Base-by-base conservation (phyloP, 352 stramenopile species). In the Aphanomyces euteiches region DNA sequence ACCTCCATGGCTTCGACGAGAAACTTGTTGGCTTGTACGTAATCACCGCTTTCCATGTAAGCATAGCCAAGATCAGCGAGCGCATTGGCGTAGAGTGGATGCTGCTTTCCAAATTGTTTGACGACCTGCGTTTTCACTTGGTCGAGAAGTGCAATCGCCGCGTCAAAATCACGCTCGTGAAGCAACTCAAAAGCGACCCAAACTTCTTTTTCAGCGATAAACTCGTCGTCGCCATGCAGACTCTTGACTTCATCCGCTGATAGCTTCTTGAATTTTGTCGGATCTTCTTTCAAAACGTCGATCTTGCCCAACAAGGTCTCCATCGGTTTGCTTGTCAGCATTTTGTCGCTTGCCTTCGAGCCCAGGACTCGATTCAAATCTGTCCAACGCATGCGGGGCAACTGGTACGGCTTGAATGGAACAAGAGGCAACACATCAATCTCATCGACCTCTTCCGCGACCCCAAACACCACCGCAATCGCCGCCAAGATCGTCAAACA, bases 331-430 rank as follows among this genome's bases (percentile, higher is more conserved):
- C 5, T 53, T 43, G 47, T 41, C 7, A 70, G 47, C 64, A 70
- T 70, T 43, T 70, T 70, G 45, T 39, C 64, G 39, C 64, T 63
- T 19, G 64, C 47, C 40, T 61, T 17, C 0, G 13, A 38, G 64
- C 64, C 64, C 19, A 70, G n/a, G 7, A 56, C 43, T 7, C 64
- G 64, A 50, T 61, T 70, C 21, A 70, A 50, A 17, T 70, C 64
- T 17, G 64, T 48, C 64, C 64, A 70, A 3, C 64, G 64, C 64
- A 70, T 70, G 38, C 64, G 64, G 21, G 64, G 64, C n/a, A 70
- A 41, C 5, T 36, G 19, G 21, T 70, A 70, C 6, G 47, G 64
- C 45, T 58, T 19, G 38, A 61, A 61, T 5, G 64, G 64, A 34
- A 61, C 15, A 8, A 70, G 47, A 17, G 64, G 64, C 4, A 70